Conservation (phyloP, 1,139 yeast genomes). For the Debaryomyces singareniensis region DNA sequence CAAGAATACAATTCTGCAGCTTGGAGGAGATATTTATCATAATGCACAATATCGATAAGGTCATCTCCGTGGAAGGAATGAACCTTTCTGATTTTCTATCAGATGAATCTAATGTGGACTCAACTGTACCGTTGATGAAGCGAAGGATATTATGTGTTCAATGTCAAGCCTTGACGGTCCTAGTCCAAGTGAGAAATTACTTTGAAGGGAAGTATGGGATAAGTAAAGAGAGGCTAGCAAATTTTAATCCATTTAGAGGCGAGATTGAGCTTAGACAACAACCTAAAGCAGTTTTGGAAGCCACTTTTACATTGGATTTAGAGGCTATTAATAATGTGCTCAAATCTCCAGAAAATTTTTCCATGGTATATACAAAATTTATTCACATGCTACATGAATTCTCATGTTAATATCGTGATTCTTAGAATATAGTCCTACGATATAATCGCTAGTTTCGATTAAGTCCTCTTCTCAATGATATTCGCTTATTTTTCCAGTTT, state of each 20-base stretch:
- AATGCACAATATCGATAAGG: conserved; percentile 10
- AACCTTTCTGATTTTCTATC: conserved; percentile 21
- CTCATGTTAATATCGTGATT: conserved; percentile 5
- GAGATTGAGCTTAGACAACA: conserved; percentile 21
- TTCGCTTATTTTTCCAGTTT: conserved; percentile 5
- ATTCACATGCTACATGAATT: conserved; percentile 8
- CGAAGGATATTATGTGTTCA: conserved; percentile 6
- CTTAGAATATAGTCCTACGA: too few species aligned
- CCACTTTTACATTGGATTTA: conserved; percentile 7
- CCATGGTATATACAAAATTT: conserved; percentile 9
- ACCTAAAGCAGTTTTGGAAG: conserved; percentile 11
- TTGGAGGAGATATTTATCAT: conserved; percentile 33
- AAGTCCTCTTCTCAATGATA: too few species aligned
- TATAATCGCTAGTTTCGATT: too few species aligned
- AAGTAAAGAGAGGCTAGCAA: conserved; percentile 14
- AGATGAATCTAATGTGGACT: conserved; percentile 2
- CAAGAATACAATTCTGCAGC: conserved; percentile 26
- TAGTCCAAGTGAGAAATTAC: conserved; percentile 17
- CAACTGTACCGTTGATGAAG: conserved; percentile 1
- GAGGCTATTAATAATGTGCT: conserved; percentile 6
- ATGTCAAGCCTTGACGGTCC: conserved; percentile 17
- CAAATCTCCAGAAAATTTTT: conserved; percentile 6
- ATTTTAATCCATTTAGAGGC: conserved; percentile 17
- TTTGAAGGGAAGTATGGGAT: conserved; percentile 18
- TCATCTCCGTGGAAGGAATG: conserved; percentile 23